Percentiles rank a stretch among this genome's conserved stretches.
phyloP scores from a whole-genome alignment of 306 rosid genomes.

The Vigna reflexopilosa region DNA sequence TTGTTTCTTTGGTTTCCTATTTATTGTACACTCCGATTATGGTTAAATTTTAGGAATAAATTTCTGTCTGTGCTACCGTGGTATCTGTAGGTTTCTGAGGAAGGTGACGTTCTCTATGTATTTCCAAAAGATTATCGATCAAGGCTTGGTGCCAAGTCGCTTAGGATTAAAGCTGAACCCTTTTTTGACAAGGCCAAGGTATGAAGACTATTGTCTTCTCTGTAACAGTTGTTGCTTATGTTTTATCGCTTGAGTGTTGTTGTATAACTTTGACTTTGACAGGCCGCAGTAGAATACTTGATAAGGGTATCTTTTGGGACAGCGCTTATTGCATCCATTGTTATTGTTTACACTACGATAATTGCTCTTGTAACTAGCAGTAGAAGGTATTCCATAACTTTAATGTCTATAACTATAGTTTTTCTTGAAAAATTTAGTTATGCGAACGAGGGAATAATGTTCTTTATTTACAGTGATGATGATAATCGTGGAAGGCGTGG shows the following conservation, averaged over 20 bases:
- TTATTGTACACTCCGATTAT: neutral
- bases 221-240: conserved; percentile 27
- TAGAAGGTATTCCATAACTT: conserved; percentile 62
- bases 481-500: conserved; percentile 96
- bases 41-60: neutral
- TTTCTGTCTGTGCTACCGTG: conserved; percentile 50
- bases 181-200: conserved; percentile 84
- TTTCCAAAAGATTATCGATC: conserved; percentile 85
- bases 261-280: conserved; percentile 44
- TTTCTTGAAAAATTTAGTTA: conserved; percentile 16
- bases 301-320: conserved; percentile 97
- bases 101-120: conserved; percentile 91
- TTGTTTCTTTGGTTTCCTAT: neutral
- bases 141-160: conserved; percentile 84
- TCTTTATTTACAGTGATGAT: conserved; percentile 70
- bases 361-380: conserved; percentile 89
- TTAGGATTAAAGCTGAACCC: conserved; percentile 84
- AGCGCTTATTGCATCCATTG: conserved; percentile 88
- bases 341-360: conserved; percentile 92
- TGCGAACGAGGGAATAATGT: conserved; percentile 41
- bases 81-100: conserved; percentile 89
- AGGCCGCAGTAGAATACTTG: conserved; percentile 84
- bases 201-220: conserved; percentile 25
- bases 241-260: conserved; percentile 25
- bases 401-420: neutral